A percentile compares a stretch with the other conserved stretches of the same genome.
Conservation (phyloP, 257 asterid species). For the Ligustrum vulgare region DNA sequence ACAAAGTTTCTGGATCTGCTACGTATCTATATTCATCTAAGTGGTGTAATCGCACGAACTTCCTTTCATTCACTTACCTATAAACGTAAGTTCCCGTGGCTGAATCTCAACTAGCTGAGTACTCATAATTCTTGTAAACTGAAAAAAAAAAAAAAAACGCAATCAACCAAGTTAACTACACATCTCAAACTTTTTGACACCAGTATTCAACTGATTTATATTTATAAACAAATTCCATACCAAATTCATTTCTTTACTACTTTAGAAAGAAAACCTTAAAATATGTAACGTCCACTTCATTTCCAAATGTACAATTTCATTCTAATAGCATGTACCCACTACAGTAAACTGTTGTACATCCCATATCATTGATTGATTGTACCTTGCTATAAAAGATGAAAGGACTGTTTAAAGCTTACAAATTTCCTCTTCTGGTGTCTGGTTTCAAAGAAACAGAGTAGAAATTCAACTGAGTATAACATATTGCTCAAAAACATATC, state of each 20-base stretch:
- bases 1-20: too few relatives aligned
- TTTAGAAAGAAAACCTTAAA: not conserved
- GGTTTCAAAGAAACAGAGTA: not conserved
- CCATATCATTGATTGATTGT: not conserved
- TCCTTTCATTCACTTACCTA: constrained; percentile 39
- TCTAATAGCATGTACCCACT: not conserved
- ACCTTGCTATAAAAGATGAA: not conserved
- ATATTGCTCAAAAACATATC: not conserved
- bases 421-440: not conserved
- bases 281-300: not conserved
- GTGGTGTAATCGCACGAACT: constrained; percentile 3
- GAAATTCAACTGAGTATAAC: not conserved
- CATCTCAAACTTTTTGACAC: not conserved
- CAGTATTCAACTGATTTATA: not conserved
- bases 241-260: not conserved
- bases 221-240: not conserved
- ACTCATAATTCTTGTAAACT: constrained; percentile 47
- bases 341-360: not conserved
- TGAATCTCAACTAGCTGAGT: constrained; percentile 61
- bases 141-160: constrained; percentile 31
- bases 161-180: not conserved
- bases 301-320: not conserved
- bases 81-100: constrained; percentile 81
- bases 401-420: not conserved
- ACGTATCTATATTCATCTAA: not conserved